A percentile compares a stretch with the other conserved stretches of the same genome.
Conservation (phyloP, 2,329 filamentous ascomycete genomes). For the Ophiobolus disseminans region DNA sequence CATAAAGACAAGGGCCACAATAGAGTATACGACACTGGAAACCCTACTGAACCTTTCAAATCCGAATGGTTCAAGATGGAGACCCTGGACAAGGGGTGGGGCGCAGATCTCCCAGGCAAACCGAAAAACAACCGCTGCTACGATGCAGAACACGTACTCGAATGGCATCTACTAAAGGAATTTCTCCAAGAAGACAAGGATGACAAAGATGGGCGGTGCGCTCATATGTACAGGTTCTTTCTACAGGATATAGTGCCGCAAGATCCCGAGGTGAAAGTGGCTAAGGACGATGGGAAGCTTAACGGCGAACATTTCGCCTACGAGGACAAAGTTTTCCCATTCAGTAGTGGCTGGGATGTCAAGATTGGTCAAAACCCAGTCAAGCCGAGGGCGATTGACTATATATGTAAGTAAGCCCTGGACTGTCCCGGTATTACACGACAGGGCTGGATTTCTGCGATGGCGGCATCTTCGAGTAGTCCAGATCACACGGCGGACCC, state of each 20-base stretch:
- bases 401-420: constrained; percentile 4
- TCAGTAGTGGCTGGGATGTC: background rate
- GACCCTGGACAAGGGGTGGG: constrained; percentile 1
- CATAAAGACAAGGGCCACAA: background rate
- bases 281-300: constrained; percentile 7
- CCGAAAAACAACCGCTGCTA: constrained; percentile 5
- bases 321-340: background rate
- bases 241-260: background rate
- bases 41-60: constrained; percentile 6
- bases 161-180: constrained; percentile 4
- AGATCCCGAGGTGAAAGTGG: constrained; percentile 1
- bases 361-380: background rate
- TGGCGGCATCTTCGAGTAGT: background rate
- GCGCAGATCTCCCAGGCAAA: background rate
- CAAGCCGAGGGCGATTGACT: constrained; percentile 6
- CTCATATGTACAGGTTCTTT: constrained; percentile 1
- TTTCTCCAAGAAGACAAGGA: constrained; percentile 4
- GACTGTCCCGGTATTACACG: background rate
- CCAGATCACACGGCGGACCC: too few relatives aligned
- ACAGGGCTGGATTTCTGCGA: background rate
- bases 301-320: constrained; percentile 4
- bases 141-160: constrained; percentile 9
- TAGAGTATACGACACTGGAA: constrained; percentile 7
- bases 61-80: constrained; percentile 10
- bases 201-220: constrained; percentile 3